These are phyloP conservation scores for Aspergillus carbonarius DNA, from an alignment of 2,329 filamentous ascomycete genomes.

Conservation along the genomic window DNA sequence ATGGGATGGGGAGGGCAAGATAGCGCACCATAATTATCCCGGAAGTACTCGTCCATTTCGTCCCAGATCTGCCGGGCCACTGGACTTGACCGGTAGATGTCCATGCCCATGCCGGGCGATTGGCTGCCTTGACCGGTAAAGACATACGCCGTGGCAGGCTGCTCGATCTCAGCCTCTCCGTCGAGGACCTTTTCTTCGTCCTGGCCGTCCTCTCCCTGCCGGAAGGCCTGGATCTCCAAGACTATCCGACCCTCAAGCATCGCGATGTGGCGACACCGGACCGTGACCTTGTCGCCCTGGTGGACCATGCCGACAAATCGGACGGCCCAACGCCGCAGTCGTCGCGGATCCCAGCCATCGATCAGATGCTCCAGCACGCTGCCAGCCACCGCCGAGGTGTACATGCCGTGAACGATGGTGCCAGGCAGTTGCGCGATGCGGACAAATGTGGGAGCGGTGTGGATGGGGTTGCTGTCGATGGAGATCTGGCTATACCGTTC, in stretches of 20 bases:
- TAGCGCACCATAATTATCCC: constrained; percentile 74
- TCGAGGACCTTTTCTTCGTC: constrained; percentile 91
- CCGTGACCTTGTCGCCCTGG: constrained; percentile 86
- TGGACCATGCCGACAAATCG: constrained; percentile 90
- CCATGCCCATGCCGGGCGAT: constrained; percentile 98
- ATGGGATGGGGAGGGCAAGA: neutral
- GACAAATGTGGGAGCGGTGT: constrained; percentile 90
- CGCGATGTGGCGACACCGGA: constrained; percentile 88
- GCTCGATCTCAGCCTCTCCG: constrained; percentile 91
- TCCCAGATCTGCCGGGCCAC: constrained; percentile 98
- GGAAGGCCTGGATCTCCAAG: neutral
- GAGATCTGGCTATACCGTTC: constrained; percentile 94
- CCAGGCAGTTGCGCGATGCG: constrained; percentile 88
- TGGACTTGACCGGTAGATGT: constrained; percentile 82
- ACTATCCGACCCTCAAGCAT: constrained; percentile 63
- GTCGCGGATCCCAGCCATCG: constrained; percentile 89
- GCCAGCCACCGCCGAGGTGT: constrained; percentile 93
- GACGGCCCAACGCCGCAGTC: constrained; percentile 73
- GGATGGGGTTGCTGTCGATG: constrained; percentile 97
- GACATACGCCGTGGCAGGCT: constrained; percentile 88
- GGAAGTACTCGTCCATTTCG: constrained; percentile 92
- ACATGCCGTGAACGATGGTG: constrained; percentile 98
- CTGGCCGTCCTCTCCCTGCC: constrained; percentile 51
- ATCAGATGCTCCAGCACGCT: neutral
- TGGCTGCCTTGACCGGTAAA: constrained; percentile 97